phyloP scores from a whole-genome alignment of 306 rosid species.

The Rosa multiflora region DNA sequence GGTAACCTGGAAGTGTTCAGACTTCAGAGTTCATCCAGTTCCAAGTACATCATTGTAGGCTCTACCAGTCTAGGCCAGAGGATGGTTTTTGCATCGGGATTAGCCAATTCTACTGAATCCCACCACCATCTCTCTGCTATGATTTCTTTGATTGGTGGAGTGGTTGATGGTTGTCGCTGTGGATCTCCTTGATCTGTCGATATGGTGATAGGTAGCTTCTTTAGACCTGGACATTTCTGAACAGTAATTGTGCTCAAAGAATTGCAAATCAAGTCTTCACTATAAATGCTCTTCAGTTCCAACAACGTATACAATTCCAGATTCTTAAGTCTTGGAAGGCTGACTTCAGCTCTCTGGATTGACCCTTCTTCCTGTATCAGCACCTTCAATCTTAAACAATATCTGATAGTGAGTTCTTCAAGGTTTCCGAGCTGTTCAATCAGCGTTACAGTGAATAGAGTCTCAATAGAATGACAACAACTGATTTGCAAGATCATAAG shows the following conservation, averaged over 20 bases:
- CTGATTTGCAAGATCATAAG: not conserved
- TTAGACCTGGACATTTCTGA: not conserved
- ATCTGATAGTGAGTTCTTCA: not conserved
- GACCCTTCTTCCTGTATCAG: not conserved
- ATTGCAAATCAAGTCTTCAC: not conserved
- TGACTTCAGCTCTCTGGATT: not conserved
- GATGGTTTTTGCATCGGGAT: not conserved
- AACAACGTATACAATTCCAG: not conserved
- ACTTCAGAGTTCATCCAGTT: not conserved
- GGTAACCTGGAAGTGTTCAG: not conserved
- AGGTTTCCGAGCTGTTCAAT: not conserved
- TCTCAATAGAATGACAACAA: not conserved
- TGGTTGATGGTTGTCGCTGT: not conserved
- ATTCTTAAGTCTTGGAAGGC: not conserved
- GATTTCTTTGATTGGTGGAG: not conserved
- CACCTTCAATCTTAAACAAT: not conserved
- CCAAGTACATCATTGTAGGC: not conserved
- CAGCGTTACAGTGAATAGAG: not conserved
- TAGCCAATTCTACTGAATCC: not conserved
- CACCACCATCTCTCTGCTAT: not conserved
- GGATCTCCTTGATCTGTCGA: not conserved
- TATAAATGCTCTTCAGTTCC: not conserved
- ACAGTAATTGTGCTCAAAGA: not conserved
- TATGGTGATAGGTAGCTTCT: not conserved
- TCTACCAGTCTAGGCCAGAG: not conserved